phyloP scores from a whole-genome alignment of 495 filamentous ascomycete species.

The Pyrenula aspistea region DNA sequence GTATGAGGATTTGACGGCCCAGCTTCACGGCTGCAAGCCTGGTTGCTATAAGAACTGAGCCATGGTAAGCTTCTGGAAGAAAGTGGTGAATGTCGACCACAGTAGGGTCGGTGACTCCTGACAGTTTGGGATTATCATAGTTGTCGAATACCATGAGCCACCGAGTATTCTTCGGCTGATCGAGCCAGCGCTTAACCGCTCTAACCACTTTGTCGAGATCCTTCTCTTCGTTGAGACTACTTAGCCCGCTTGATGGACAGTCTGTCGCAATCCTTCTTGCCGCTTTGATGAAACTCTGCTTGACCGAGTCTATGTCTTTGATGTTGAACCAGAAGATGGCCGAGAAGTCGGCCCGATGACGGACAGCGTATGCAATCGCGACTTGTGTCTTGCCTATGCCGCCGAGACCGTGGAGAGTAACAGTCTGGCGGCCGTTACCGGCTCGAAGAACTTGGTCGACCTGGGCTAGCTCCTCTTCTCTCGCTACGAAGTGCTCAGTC shows the following conservation, averaged over 20 bases:
- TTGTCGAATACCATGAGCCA: conserved; percentile 22
- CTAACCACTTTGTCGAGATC: conserved; percentile 14
- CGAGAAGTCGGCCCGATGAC: conserved; percentile 13
- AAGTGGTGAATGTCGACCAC: conserved; percentile 21
- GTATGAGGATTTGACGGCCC: no score
- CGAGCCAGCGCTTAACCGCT: conserved; percentile 23
- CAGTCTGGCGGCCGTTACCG: conserved; percentile 11
- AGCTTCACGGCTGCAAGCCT: conserved; percentile 14
- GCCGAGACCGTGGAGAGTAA: conserved; percentile 24
- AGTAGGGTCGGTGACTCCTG: conserved; percentile 5
- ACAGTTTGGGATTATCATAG: conserved; percentile 14
- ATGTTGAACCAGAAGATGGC: conserved; percentile 22
- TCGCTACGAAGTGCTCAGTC: conserved; percentile 16
- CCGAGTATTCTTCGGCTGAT: conserved; percentile 10
- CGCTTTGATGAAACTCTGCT: conserved; percentile 13
- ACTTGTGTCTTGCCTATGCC: conserved; percentile 32
- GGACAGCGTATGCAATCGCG: conserved; percentile 22
- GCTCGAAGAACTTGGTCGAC: conserved; percentile 16
- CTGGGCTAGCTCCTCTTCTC: conserved; percentile 14
- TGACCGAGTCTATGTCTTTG: conserved; percentile 11
- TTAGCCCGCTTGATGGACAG: conserved; percentile 11
- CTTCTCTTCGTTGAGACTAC: conserved; percentile 9
- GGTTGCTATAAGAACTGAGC: conserved; percentile 28
- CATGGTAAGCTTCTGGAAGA: conserved; percentile 20
- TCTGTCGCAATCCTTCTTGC: conserved; percentile 18